phyloP scores from a whole-genome alignment of 805 yeast genomes.

The Ogataea sp. region DNA sequence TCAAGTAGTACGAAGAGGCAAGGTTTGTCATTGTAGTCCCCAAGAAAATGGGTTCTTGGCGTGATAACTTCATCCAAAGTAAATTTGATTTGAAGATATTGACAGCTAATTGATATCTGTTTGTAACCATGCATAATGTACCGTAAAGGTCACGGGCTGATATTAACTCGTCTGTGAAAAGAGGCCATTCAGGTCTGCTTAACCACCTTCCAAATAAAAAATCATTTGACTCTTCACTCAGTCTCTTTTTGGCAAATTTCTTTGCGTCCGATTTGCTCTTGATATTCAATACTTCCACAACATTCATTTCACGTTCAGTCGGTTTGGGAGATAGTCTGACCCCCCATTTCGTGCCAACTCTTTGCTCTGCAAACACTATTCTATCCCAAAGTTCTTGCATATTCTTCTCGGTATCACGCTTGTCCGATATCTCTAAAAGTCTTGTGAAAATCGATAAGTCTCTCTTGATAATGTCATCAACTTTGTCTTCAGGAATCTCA shows the following conservation, averaged over 20 bases:
- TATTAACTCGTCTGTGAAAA: conserved; percentile 71
- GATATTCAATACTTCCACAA: conserved; percentile 14
- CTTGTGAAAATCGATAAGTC: conserved; percentile 21
- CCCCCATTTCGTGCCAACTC: conserved; percentile 12
- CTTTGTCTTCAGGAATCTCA: conserved; percentile 13
- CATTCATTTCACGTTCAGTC: conserved; percentile 4
- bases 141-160: conserved; percentile 69
- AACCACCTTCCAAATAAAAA: conserved; percentile 17
- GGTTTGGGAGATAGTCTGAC: conserved; percentile 9
- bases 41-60: conserved; percentile 8
- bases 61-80: conserved; percentile 16
- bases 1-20: conserved; percentile 20
- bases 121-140: conserved; percentile 55
- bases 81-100: conserved; percentile 20
- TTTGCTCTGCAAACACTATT: conserved; percentile 17
- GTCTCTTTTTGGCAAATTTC: conserved; percentile 14
- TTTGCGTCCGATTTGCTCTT: conserved; percentile 5
- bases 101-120: conserved; percentile 12
- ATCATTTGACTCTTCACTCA: conserved; percentile 10
- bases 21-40: conserved; percentile 19
- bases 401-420: conserved; percentile 4
- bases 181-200: conserved; percentile 47
- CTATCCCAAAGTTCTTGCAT: conserved; percentile 20
- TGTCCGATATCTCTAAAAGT: conserved; percentile 14
- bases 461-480: conserved; percentile 19